Evolutionary conservation across 148 eudicot genomes (phyloP).

Genomic region (Euryodendron excelsum): DNA sequence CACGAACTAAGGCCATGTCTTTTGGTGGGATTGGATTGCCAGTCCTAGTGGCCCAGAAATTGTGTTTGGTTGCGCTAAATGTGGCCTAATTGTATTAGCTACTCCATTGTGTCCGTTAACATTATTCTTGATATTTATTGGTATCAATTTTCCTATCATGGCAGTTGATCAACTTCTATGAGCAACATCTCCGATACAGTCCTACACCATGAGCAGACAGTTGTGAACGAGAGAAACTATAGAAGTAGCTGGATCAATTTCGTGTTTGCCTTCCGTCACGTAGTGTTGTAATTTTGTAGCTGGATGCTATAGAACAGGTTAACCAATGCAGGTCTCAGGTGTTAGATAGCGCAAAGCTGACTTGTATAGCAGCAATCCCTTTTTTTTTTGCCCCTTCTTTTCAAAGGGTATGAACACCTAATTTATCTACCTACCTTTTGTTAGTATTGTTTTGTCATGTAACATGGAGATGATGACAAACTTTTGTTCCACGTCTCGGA

Average conservation of each 20-base stretch:
- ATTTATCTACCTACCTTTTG: background rate
- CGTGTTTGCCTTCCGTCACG: background rate
- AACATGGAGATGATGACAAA: background rate
- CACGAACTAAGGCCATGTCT: background rate
- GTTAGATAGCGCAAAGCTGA: constrained; percentile 6
- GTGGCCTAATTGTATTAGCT: background rate
- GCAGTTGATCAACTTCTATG: constrained; percentile 90
- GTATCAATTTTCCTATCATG: no score
- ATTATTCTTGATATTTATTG: no score
- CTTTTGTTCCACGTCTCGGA: no score
- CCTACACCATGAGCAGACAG: constrained; percentile 12
- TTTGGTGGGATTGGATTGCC: background rate
- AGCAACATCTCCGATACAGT: constrained; percentile 51
- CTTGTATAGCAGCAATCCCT: background rate
- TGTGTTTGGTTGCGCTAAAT: background rate
- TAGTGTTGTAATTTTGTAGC: constrained; percentile 23
- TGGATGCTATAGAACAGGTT: constrained; percentile 18
- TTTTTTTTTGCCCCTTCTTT: background rate
- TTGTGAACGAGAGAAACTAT: background rate
- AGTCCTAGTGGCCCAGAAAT: background rate
- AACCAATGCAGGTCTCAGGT: constrained; percentile 3
- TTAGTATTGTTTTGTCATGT: background rate
- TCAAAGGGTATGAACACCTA: background rate
- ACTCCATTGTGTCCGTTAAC: no score
- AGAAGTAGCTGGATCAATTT: constrained; percentile 12